phyloP scores from a whole-genome alignment of 2,329 filamentous ascomycete species.

The Monosporascus sp. region DNA sequence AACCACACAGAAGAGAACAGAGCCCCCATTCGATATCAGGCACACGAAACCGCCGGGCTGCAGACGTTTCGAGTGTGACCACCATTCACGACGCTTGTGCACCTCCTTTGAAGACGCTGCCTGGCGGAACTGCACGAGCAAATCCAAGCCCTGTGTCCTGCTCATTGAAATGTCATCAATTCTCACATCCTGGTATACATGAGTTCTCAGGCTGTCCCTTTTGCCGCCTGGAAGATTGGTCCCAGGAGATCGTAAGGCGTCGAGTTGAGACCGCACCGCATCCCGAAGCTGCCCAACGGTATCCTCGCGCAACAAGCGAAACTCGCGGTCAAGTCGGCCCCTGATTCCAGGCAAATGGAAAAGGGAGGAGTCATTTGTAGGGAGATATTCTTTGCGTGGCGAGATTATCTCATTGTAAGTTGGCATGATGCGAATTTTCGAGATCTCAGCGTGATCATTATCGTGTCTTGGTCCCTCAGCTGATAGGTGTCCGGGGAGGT shows the following conservation, averaged over 20 bases:
- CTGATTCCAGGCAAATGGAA: constrained; percentile 37
- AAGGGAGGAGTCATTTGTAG: constrained; percentile 30
- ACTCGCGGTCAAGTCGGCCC: constrained; percentile 49
- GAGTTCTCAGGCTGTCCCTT: constrained; percentile 26
- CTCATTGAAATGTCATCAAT: constrained; percentile 30
- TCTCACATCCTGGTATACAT: constrained; percentile 30
- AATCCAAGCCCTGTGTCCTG: constrained; percentile 34
- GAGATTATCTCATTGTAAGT: constrained; percentile 42
- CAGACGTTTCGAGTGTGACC: constrained; percentile 43
- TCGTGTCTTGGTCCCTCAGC: constrained; percentile 35
- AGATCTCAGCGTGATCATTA: constrained; percentile 43
- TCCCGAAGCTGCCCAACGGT: constrained; percentile 48
- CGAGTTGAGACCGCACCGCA: constrained; percentile 35
- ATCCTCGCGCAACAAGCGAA: constrained; percentile 51
- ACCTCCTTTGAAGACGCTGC: constrained; percentile 24
- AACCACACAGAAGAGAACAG: constrained; percentile 37
- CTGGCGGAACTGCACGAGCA: constrained; percentile 41
- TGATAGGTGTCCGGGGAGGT: constrained; percentile 30
- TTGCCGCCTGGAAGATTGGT: constrained; percentile 4
- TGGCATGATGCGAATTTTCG: constrained; percentile 42
- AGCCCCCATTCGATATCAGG: constrained; percentile 33
- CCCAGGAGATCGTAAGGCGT: constrained; percentile 22
- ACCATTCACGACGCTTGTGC: constrained; percentile 40
- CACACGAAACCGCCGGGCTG: constrained; percentile 45
- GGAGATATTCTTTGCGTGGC: constrained; percentile 37